Evolutionary conservation across 495 filamentous ascomycete species (phyloP).

Genomic region (Neurospora sp.): DNA sequence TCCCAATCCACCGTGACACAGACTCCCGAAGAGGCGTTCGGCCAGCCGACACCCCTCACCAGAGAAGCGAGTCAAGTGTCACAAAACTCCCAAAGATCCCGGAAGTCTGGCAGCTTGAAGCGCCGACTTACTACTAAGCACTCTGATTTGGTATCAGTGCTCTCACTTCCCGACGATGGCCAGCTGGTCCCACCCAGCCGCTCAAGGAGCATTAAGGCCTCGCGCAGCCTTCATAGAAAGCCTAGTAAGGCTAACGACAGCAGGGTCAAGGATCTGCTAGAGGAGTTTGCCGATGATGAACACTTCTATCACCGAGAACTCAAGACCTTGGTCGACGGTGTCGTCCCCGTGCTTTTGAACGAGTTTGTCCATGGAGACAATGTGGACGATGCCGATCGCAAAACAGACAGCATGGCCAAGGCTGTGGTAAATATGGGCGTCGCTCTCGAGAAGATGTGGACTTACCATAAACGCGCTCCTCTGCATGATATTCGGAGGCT

Average conservation of each 20-base stretch:
- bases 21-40: slow-evolving; percentile 19
- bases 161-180: slow-evolving; percentile 63
- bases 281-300: slow-evolving; percentile 76
- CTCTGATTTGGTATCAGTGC: slow-evolving; percentile 84
- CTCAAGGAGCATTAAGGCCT: slow-evolving; percentile 54
- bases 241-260: slow-evolving; percentile 54
- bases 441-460: slow-evolving; percentile 72
- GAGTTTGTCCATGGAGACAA: slow-evolving; percentile 70
- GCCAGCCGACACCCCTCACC: slow-evolving; percentile 28
- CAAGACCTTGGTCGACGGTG: slow-evolving; percentile 87
- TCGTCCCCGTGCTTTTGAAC: slow-evolving; percentile 83
- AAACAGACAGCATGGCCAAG: slow-evolving; percentile 49
- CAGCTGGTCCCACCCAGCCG: slow-evolving; percentile 31
- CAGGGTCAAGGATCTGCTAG: slow-evolving; percentile 63
- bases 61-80: slow-evolving; percentile 24
- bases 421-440: slow-evolving; percentile 95
- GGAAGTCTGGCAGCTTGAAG: slow-evolving; percentile 42
- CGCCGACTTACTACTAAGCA: slow-evolving; percentile 84
- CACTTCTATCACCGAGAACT: slow-evolving; percentile 85
- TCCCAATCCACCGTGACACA: slow-evolving; percentile 44
- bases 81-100: background rate
- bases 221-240: slow-evolving; percentile 60
- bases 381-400: slow-evolving; percentile 47
- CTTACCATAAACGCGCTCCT: slow-evolving; percentile 68
- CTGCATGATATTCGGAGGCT: slow-evolving; percentile 57